A percentile compares a stretch with the other conserved stretches of the same genome.
Conservation (phyloP, 768 basidiomycete species). For the Tulasnella sp. region DNA sequence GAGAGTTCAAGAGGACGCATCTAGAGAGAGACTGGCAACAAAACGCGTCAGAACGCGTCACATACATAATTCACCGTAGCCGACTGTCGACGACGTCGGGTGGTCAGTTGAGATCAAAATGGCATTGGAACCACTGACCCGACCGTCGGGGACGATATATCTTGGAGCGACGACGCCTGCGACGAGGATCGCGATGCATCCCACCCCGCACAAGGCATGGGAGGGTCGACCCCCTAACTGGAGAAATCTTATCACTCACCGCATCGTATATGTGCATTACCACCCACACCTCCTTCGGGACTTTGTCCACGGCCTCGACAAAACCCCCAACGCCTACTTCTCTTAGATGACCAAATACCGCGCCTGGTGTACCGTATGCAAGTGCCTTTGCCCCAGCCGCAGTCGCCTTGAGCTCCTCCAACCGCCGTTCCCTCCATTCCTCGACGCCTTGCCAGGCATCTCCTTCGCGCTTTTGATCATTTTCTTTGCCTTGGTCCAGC, state of each 20-base stretch:
- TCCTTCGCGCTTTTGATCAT: constrained; percentile 28
- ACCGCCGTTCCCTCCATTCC: constrained; percentile 5
- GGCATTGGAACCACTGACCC: too few relatives aligned
- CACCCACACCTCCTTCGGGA: constrained; percentile 59
- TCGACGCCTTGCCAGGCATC: constrained; percentile 24
- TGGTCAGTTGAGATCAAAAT: constrained; percentile 3
- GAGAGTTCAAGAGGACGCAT: constrained; percentile 59
- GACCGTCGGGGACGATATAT: too few relatives aligned
- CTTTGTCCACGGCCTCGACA: constrained; percentile 60
- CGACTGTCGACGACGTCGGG: too few relatives aligned
- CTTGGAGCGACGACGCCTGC: too few relatives aligned
- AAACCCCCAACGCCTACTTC: constrained; percentile 69
- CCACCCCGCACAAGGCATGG: constrained; percentile 1
- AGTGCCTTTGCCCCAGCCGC: constrained; percentile 33
- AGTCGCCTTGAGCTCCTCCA: constrained; percentile 27
- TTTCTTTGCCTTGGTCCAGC: constrained; percentile 33
- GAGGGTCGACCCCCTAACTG: constrained; percentile 1
- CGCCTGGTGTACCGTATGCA: constrained; percentile 30
- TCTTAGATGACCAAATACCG: constrained; percentile 56
- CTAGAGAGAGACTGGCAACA: constrained; percentile 52
- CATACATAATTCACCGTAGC: not conserved
- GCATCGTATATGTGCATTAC: constrained; percentile 78
- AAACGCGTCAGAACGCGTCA: not conserved
- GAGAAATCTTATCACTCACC: constrained; percentile 44
- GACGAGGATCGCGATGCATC: too few relatives aligned